Base-by-base conservation (phyloP, 306 rosid species). In the Corylus heterophylla region DNA sequence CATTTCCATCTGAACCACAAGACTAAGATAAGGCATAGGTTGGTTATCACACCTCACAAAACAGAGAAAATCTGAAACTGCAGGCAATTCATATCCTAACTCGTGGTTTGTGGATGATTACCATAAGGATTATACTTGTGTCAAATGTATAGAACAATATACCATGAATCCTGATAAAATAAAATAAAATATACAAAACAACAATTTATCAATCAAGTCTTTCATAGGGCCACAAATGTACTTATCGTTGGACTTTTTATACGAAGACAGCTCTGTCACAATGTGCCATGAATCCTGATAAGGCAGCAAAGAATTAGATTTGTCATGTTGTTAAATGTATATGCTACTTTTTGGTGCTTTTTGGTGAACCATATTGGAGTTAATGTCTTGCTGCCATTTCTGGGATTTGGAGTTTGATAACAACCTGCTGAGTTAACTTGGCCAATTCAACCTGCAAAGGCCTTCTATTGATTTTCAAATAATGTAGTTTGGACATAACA, bases 1-100 rank as follows among this genome's bases (percentile, higher is more conserved):
- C 87, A 62, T 80, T 84, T 75, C 78, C 79, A 83, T 83, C 97
- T 93, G 93, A 88, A 89, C 83, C 87, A 78, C 74, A 77, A 78
- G 54, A 79, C 73, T 85, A 85, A 82, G 68, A 80, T 76, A 61
- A 83, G 80, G 69, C 75, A 82, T 62, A 64, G 35, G 80, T 81
- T 85, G 79, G 86, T 84, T 74, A 83, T 63, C 77, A 64, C 75
- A 78, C 59, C 63, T 63, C 55, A 22, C 62, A 66, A 84, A 69
- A 81, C 59, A 73, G 78, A 66, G 58, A 47, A 68, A 74, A 79
- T 50, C 73, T 83, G 74, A 27, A 27, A 73, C 69, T 75, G 63
- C 66, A 75, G 75, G 62, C 83, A 66, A 73, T 52, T 74, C 52
- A 69, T 31, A 58, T 49, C 54, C 29, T 18, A 67, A 39, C 72